A percentile compares a stretch with the other conserved stretches of the same genome.
These are phyloP conservation scores for Hyaloperonospora arabidopsidis DNA, from an alignment of 352 stramenopile genomes.

Conservation along the genomic window DNA sequence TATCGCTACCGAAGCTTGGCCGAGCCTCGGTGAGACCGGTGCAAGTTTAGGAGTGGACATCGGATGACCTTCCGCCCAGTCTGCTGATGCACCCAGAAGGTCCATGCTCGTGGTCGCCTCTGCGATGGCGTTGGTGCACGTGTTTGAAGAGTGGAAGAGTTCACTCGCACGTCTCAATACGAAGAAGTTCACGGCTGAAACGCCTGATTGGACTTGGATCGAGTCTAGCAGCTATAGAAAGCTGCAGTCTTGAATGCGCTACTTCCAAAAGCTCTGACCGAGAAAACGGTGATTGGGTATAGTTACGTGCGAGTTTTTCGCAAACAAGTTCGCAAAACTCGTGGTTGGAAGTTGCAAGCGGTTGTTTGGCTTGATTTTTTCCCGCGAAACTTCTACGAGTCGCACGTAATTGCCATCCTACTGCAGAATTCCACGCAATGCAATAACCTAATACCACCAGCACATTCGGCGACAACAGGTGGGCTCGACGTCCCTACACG, in stretches of 20 bases:
- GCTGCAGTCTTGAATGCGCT: background rate
- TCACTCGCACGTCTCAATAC: background rate
- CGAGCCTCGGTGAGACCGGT: slow-evolving; percentile 14
- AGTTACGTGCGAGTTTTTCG: slow-evolving; percentile 10
- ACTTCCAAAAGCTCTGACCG: slow-evolving; percentile 20
- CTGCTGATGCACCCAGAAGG: slow-evolving; percentile 11
- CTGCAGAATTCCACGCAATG: too few species aligned
- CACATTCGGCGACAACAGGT: too few species aligned
- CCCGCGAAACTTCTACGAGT: slow-evolving; percentile 6
- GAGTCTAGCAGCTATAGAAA: slow-evolving; percentile 4
- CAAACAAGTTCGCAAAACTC: slow-evolving; percentile 1
- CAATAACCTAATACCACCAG: too few species aligned
- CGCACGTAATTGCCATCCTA: too few species aligned
- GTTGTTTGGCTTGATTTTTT: slow-evolving; percentile 8
- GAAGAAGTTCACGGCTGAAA: background rate
- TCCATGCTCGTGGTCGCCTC: slow-evolving; percentile 28
- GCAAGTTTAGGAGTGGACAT: slow-evolving; percentile 22
- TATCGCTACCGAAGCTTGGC: slow-evolving; percentile 13
- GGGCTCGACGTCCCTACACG: too few species aligned
- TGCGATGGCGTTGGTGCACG: slow-evolving; percentile 24
- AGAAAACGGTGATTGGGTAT: slow-evolving; percentile 14
- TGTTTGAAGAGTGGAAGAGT: slow-evolving; percentile 25
- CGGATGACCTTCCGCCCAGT: slow-evolving; percentile 10
- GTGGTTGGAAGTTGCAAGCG: background rate
- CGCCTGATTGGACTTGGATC: slow-evolving; percentile 2